Evolutionary conservation across 768 basidiomycete species (phyloP), one percentile per base, ranked within the genome.

Genomic region (Favolaschia claudopus): DNA sequence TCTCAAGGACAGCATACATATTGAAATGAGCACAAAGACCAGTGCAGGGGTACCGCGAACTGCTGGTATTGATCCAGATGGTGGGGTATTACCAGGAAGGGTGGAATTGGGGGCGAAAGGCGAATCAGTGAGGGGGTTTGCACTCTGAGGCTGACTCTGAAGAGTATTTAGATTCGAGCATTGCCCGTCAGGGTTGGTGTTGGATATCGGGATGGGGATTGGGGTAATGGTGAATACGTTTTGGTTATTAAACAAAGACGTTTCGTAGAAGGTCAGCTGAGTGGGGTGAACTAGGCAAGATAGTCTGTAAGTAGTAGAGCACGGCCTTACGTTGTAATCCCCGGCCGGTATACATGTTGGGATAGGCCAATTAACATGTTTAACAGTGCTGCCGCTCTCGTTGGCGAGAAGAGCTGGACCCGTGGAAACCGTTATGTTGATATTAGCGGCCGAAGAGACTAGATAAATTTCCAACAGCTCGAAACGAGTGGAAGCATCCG

Each of bases 181-280:
- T 20, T 51, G 42, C 39, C 62, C 67, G n/a, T 44, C 34, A 24
- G 67, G 65, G 37, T 56, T 63, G 17, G 60, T 34, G 59, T 78
- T 79, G 27, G 69, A 51, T 29, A 82, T 67, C 4, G 66, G 67
- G 13, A 82, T 66, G 3, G 76, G 71, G 20, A 82, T 68, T 4
- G 77, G 71, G 14, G 79, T 80, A 53, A 82, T 80, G 19, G 74
- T 67, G 54, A 79, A 82, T 56, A 67, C 74, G 12, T 64, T 62
- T 22, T 67, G 45, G 25, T 67, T 69, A 28, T 78, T 68, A 33
- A 78, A 67, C 24, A 70, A 68, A 3, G 77, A 76, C 4, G 65
- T 58, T 60, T 84, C 82, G 59, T 84, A 82, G 44, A 81, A 72
- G 2, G 81, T 83, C 34, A 82, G 65, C 82, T 84, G 50, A 12